Conservation (phyloP, 768 basidiomycete species). For the Phaeotremella skinneri region DNA sequence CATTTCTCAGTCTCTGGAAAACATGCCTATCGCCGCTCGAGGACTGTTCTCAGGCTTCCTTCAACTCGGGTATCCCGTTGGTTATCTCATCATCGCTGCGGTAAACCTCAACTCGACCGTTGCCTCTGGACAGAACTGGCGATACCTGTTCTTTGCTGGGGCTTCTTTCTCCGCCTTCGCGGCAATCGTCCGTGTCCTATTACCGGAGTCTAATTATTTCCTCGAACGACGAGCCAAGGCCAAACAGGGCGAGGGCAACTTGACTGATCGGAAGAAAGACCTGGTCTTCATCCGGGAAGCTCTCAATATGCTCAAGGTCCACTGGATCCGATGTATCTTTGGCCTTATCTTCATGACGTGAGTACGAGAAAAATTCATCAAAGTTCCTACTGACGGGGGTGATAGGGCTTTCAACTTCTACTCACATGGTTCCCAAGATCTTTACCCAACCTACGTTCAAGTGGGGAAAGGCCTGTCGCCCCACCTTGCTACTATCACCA, state of each 20-base stretch:
- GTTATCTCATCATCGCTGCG: constrained; percentile 75
- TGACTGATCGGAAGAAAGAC: constrained; percentile 56
- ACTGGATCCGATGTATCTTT: constrained; percentile 56
- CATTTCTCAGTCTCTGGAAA: constrained; percentile 72
- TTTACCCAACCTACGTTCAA: constrained; percentile 49
- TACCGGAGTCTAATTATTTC: constrained; percentile 78
- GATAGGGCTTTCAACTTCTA: constrained; percentile 63
- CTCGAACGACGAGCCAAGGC: constrained; percentile 40
- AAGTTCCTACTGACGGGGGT: background rate
- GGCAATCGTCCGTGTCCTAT: constrained; percentile 60
- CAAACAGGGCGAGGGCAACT: constrained; percentile 39
- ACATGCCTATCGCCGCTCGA: constrained; percentile 76
- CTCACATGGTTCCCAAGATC: constrained; percentile 55
- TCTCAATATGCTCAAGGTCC: constrained; percentile 66
- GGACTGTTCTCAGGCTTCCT: constrained; percentile 78
- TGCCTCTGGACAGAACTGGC: constrained; percentile 59
- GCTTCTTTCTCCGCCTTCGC: constrained; percentile 65
- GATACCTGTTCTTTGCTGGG: constrained; percentile 73
- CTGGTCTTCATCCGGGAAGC: constrained; percentile 69
- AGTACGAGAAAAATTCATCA: constrained; percentile 1
- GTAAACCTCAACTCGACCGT: constrained; percentile 62
- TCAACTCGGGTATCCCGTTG: constrained; percentile 83
- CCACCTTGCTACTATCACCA: constrained; percentile 65
- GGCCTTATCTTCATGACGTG: constrained; percentile 69
- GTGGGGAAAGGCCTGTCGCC: constrained; percentile 59